Evolutionary conservation across 768 basidiomycete species (phyloP).

Genomic region (Chalciporus chontae): DNA sequence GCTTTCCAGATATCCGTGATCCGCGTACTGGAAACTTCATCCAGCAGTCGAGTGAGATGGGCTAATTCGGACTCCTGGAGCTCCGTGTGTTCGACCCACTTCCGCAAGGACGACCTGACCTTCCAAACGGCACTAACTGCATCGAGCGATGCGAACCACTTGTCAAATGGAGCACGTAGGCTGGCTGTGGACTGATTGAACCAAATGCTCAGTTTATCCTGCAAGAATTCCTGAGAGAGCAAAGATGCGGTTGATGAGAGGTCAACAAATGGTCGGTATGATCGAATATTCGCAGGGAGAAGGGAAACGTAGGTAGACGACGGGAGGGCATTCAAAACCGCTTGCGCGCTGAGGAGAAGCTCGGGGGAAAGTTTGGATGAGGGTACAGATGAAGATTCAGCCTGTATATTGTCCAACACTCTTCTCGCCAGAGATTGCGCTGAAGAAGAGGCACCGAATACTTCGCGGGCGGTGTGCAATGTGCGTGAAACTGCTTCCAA

Average conservation of each 20-base stretch:
- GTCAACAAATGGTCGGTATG: constrained; percentile 86
- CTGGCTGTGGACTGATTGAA: constrained; percentile 48
- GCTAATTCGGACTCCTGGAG: constrained; percentile 47
- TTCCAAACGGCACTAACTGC: constrained; percentile 69
- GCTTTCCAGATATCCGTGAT: constrained; percentile 58
- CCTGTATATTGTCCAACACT: constrained; percentile 62
- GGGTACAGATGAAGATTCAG: constrained; percentile 35
- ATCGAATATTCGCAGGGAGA: constrained; percentile 64
- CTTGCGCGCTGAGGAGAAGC: constrained; percentile 61
- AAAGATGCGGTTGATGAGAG: constrained; percentile 54
- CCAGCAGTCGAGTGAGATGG: constrained; percentile 44
- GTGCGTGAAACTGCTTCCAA: constrained; percentile 60
- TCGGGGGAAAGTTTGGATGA: constrained; percentile 41
- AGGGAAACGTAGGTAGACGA: constrained; percentile 81
- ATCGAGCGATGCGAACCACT: constrained; percentile 60
- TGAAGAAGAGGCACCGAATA: constrained; percentile 46
- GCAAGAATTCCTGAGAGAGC: constrained; percentile 42
- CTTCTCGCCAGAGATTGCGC: constrained; percentile 47
- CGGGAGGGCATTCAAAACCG: constrained; percentile 66
- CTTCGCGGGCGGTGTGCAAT: constrained; percentile 47
- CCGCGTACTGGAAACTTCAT: constrained; percentile 51
- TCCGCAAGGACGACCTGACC: constrained; percentile 50
- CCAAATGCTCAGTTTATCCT: constrained; percentile 57
- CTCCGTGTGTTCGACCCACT: constrained; percentile 41
- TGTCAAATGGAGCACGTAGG: constrained; percentile 42